Percentiles rank a stretch among this genome's conserved stretches.
Evolutionary conservation across 305 asterid species (phyloP).

Genomic region (Fraxinus sp.): DNA sequence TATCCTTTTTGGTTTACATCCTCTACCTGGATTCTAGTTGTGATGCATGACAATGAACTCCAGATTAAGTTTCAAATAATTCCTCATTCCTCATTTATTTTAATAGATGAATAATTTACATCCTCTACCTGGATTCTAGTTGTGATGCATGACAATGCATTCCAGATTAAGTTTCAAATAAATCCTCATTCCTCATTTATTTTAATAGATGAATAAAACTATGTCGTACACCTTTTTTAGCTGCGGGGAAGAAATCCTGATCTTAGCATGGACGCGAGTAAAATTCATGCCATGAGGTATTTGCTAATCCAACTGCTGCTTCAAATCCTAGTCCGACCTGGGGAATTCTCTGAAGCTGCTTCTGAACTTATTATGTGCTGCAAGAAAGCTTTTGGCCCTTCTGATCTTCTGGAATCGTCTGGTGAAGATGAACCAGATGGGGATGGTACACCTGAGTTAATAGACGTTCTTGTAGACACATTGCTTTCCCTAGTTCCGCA

Average conservation of each 20-base stretch:
- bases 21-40: too few species aligned
- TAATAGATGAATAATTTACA: too few species aligned
- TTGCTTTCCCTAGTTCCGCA: constrained; percentile 93
- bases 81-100: too few species aligned
- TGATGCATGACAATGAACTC: too few species aligned
- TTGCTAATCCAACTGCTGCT: constrained; percentile 89
- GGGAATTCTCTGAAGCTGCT: constrained; percentile 85
- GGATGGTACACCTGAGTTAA: constrained; percentile 50
- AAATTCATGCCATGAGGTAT: constrained; percentile 75
- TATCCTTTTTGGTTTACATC: background rate
- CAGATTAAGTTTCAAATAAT: too few species aligned
- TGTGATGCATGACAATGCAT: background rate
- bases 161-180: background rate
- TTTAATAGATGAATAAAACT: background rate
- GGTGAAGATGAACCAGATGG: constrained; percentile 49
- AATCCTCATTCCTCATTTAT: constrained; percentile 13
- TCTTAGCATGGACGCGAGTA: constrained; percentile 47
- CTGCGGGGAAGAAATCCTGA: constrained; percentile 71
- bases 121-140: background rate
- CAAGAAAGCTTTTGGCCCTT: constrained; percentile 68
- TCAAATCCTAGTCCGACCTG: constrained; percentile 85
- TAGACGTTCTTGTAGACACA: constrained; percentile 96
- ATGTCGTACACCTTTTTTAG: constrained; percentile 4
- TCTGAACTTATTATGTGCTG: constrained; percentile 84
- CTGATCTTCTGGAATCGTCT: constrained; percentile 62